Evolutionary conservation across 2,329 filamentous ascomycete genomes (phyloP), one percentile per base, ranked within the genome.

Genomic region (Knufia petricola): DNA sequence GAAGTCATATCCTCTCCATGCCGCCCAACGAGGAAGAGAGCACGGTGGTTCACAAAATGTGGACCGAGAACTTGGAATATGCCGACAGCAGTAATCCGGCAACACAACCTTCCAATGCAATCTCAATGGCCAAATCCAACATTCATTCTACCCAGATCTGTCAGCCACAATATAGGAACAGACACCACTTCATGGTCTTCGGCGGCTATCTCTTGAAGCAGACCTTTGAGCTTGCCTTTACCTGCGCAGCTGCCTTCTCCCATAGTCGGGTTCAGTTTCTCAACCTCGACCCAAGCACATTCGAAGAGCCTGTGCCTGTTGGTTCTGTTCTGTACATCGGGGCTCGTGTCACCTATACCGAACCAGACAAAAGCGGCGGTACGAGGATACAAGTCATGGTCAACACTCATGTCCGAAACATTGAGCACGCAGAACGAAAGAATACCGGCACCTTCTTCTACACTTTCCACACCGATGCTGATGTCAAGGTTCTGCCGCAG

Each of bases 361-460:
- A 87, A 55, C 79, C 80, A 1, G 53, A 64, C n/a, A 61, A 65
- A 19, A 48, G 72, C 67, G 47, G 67, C 69, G 49, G 72, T 69
- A 82, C 78, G 17, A 73, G 81, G 38, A 75, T 87, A 8, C 82
- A 86, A 59, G 77, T 87, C 8, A 76, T 82, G 6, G 80, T 87
- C 12, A 81, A 85, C 60, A 81, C 79, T 28, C 84, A 84, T 60
- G 83, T 87, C 12, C 70, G 82, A 17, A 78, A 86, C 59, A 79
- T 87, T 24, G 82, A 85, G 64, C 81, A 85, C 58, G 81, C 79
- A 4, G 73, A 74, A 42, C 77, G 78, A 20, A 81, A 78, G 59
- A 76, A 81, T 2, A 86, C 83, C 0, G 84, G 84, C 3, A 81
- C 84, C 58, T 87, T 87, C 68, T 84, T 85, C 58, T 87, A 87